Percentiles rank a stretch among this genome's conserved stretches.
phyloP scores from a whole-genome alignment of 2,329 filamentous ascomycete genomes.

The Monilinia fructicola region DNA sequence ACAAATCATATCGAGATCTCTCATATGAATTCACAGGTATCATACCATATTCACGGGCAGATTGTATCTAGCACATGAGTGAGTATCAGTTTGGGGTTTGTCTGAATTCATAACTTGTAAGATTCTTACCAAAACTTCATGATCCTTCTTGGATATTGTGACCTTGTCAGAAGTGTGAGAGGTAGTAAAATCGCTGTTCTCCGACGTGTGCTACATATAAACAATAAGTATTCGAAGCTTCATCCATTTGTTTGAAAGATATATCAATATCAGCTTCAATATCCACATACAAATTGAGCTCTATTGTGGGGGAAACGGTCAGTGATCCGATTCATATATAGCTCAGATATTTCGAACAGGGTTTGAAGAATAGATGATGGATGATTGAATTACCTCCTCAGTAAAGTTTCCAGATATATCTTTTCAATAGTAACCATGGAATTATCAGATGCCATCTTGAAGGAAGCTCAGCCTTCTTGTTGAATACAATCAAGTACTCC shows the following conservation, averaged over 20 bases:
- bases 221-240: slow-evolving; percentile 11
- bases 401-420: slow-evolving; percentile 59
- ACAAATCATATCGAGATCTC: slow-evolving; percentile 1
- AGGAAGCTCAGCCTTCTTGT: background rate
- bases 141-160: slow-evolving; percentile 59
- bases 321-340: slow-evolving; percentile 15
- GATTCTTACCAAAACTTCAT: slow-evolving; percentile 55
- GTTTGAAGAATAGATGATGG: background rate
- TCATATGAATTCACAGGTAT: background rate
- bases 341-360: slow-evolving; percentile 18
- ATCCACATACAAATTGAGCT: slow-evolving; percentile 48
- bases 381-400: slow-evolving; percentile 55
- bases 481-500: slow-evolving; percentile 6
- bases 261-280: background rate
- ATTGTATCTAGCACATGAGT: slow-evolving; percentile 32
- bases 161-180: slow-evolving; percentile 45
- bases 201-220: slow-evolving; percentile 43
- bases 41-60: slow-evolving; percentile 56
- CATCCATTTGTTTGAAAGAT: background rate
- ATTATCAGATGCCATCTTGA: slow-evolving; percentile 37
- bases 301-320: slow-evolving; percentile 39
- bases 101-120: slow-evolving; percentile 7
- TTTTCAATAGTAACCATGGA: slow-evolving; percentile 56
- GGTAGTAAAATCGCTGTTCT: slow-evolving; percentile 40
- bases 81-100: slow-evolving; percentile 20